Conservation (phyloP, 2,329 filamentous ascomycete genomes). For the Penicillium janthinellum region DNA sequence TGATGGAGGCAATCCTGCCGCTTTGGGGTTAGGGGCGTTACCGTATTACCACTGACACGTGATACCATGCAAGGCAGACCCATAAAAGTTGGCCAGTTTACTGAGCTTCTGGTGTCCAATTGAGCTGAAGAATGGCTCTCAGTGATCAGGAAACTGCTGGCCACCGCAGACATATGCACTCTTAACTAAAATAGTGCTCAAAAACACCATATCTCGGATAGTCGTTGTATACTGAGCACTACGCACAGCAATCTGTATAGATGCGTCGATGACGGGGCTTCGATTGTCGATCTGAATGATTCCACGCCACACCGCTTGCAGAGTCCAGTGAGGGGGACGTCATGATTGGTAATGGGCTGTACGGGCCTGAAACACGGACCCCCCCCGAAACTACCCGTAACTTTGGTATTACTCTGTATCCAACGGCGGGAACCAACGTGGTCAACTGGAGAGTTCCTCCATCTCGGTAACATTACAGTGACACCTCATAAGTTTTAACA, state of each 20-base stretch:
- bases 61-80: slow-evolving; percentile 11
- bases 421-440: not conserved
- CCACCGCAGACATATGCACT: not conserved
- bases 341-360: slow-evolving; percentile 20
- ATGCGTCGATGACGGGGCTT: slow-evolving; percentile 9
- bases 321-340: slow-evolving; percentile 15
- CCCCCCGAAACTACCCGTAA: slow-evolving; percentile 9
- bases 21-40: slow-evolving; percentile 25
- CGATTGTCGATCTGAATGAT: slow-evolving; percentile 18
- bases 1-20: slow-evolving; percentile 25
- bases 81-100: not conserved
- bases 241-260: not conserved
- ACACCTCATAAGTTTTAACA: too few species aligned
- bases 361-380: slow-evolving; percentile 17
- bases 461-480: not conserved
- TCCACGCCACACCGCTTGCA: slow-evolving; percentile 29
- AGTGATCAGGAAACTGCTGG: not conserved
- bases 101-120: not conserved
- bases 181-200: not conserved
- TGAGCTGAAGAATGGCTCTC: not conserved
- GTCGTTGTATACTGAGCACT: not conserved
- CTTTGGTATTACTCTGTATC: not conserved
- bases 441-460: not conserved
- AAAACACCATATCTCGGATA: not conserved
- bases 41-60: slow-evolving; percentile 26